phyloP scores from a whole-genome alignment of 495 filamentous ascomycete genomes.

The Rhizodiscina lignyota region DNA sequence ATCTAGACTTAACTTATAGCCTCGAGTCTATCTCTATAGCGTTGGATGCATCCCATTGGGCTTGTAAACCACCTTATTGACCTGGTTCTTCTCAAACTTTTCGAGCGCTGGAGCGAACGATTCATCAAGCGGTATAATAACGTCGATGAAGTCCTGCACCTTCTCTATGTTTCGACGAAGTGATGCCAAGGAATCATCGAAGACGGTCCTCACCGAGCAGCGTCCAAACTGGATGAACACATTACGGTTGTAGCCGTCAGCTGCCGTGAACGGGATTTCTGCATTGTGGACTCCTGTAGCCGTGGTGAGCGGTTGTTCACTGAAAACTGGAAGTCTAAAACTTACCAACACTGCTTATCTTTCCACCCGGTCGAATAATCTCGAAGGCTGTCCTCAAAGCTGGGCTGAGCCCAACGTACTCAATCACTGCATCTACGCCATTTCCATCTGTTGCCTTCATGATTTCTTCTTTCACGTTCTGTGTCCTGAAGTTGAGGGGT shows the following conservation, averaged over 20 bases:
- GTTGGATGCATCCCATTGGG: no score
- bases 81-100: slow-evolving; percentile 63
- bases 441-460: slow-evolving; percentile 65
- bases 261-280: slow-evolving; percentile 71
- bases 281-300: no score
- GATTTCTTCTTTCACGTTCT: slow-evolving; percentile 66
- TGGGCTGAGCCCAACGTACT: slow-evolving; percentile 75
- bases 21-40: no score
- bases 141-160: no score
- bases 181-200: no score
- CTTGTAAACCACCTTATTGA: no score
- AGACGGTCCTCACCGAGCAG: slow-evolving; percentile 78
- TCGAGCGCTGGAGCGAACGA: no score
- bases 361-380: slow-evolving; percentile 69
- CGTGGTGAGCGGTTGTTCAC: no score
- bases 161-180: no score
- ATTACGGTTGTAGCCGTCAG: slow-evolving; percentile 80
- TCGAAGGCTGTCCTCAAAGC: slow-evolving; percentile 80
- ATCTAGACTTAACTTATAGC: no score
- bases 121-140: no score
- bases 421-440: slow-evolving; percentile 80
- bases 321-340: no score
- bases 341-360: slow-evolving; percentile 81
- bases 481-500: slow-evolving; percentile 62
- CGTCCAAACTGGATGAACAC: slow-evolving; percentile 82